Percentiles rank a stretch among this genome's conserved stretches.
Conservation (phyloP, 176 grass and related monocot species). For the Avena insularis region DNA sequence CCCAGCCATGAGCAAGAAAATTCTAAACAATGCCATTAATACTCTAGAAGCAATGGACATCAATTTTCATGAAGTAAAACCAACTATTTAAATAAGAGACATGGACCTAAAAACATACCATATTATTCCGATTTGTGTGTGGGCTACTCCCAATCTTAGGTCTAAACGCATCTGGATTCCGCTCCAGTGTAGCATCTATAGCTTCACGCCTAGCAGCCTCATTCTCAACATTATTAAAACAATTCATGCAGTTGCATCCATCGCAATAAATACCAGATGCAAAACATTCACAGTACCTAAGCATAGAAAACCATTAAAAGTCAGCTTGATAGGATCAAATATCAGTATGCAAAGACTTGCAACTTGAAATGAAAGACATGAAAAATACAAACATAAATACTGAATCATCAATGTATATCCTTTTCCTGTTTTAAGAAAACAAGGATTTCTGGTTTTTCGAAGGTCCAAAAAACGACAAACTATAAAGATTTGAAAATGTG, state of each 20-base stretch:
- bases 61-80: slow-evolving; percentile 28
- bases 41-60: slow-evolving; percentile 6
- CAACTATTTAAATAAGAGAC: slow-evolving; percentile 22
- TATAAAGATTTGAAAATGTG: slow-evolving; percentile 8
- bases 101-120: slow-evolving; percentile 67
- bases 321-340: slow-evolving; percentile 36
- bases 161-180: slow-evolving; percentile 94
- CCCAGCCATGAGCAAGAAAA: neutral
- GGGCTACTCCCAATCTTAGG: slow-evolving; percentile 97
- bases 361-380: neutral
- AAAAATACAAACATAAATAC: neutral
- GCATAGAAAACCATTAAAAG: slow-evolving; percentile 30
- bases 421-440: neutral
- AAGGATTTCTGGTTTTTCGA: neutral
- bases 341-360: slow-evolving; percentile 14
- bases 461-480: slow-evolving; percentile 33
- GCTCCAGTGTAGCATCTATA: slow-evolving; percentile 85
- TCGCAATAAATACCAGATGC: slow-evolving; percentile 90
- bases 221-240: slow-evolving; percentile 92
- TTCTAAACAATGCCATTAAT: slow-evolving; percentile 11
- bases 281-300: slow-evolving; percentile 98
- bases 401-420: neutral
- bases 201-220: slow-evolving; percentile 84
- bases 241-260: slow-evolving; percentile 94
- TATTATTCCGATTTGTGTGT: slow-evolving; percentile 62